Evolutionary conservation across 331 rosid genomes (phyloP).

Genomic region (Prunus yedoensis): DNA sequence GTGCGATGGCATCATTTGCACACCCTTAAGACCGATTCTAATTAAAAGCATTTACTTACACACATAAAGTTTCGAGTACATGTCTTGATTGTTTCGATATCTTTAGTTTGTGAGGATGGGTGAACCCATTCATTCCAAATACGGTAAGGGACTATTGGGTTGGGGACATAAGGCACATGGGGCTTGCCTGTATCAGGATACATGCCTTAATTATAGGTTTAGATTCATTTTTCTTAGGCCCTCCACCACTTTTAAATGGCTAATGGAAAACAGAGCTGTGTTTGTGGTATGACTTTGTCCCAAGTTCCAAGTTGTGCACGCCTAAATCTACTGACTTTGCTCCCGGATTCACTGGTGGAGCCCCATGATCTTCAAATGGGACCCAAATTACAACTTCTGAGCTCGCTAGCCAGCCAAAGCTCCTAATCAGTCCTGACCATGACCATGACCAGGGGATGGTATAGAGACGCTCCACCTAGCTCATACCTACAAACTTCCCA

Average conservation of each 20-base stretch:
- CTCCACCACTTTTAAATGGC: neutral
- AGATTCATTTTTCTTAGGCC: neutral
- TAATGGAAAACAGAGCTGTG: neutral
- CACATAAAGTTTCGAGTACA: neutral
- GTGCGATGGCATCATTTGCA: too few relatives aligned
- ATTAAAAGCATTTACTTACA: too few relatives aligned
- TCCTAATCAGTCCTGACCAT: neutral
- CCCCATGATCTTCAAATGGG: slow-evolving; percentile 6
- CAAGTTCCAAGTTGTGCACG: neutral
- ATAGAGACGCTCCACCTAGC: slow-evolving; percentile 35
- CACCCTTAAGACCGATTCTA: too few relatives aligned
- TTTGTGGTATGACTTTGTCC: slow-evolving; percentile 4
- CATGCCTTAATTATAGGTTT: slow-evolving; percentile 1
- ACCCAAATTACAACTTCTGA: slow-evolving; percentile 2
- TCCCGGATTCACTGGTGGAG: slow-evolving; percentile 10
- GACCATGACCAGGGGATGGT: neutral
- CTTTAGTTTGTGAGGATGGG: too few relatives aligned
- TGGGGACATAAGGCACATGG: slow-evolving; percentile 7
- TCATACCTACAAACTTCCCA: slow-evolving; percentile 20
- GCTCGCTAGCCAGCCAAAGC: neutral
- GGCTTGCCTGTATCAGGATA: neutral
- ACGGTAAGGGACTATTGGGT: too few relatives aligned
- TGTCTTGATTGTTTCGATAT: neutral
- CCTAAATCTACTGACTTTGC: neutral
- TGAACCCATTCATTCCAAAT: too few relatives aligned